A percentile compares a stretch with the other conserved stretches of the same genome.
phyloP scores from a whole-genome alignment of 768 basidiomycete genomes.

The Aureoboletus auriporus region DNA sequence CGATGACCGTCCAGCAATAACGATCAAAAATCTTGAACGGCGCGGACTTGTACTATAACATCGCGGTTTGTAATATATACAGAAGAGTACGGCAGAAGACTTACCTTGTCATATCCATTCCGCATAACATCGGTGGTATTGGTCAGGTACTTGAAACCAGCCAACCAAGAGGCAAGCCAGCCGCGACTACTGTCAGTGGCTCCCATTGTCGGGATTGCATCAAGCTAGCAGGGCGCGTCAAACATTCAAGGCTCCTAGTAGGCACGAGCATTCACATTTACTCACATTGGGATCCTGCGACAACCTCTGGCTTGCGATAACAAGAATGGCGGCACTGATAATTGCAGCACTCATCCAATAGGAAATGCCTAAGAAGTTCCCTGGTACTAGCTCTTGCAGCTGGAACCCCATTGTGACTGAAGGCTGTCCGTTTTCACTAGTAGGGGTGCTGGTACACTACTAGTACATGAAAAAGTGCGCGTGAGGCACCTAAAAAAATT shows the following conservation, averaged over 20 bases:
- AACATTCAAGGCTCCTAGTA: neutral
- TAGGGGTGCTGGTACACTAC: too few species aligned
- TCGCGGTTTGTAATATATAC: neutral
- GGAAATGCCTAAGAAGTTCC: too few species aligned
- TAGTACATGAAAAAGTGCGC: too few species aligned
- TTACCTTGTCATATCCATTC: constrained; percentile 29
- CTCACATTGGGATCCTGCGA: too few species aligned
- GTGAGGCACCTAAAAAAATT: too few species aligned
- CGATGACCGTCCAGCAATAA: constrained; percentile 36
- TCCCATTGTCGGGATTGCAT: constrained; percentile 28
- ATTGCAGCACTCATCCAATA: too few species aligned
- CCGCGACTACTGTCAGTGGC: constrained; percentile 6
- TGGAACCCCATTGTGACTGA: too few species aligned
- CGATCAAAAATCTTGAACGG: constrained; percentile 28
- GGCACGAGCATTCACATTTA: too few species aligned
- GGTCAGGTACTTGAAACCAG: constrained; percentile 13
- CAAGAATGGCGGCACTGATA: too few species aligned
- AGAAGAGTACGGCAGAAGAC: neutral
- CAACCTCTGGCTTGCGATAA: too few species aligned
- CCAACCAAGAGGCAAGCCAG: constrained; percentile 26
- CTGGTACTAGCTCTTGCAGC: too few species aligned
- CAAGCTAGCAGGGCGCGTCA: constrained; percentile 7
- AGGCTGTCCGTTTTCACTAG: too few species aligned
- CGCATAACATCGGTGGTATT: constrained; percentile 21
- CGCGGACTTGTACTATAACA: constrained; percentile 19